These are phyloP conservation scores for Xylaria bambusicola DNA, from an alignment of 495 filamentous ascomycete genomes.

Conservation along the genomic window DNA sequence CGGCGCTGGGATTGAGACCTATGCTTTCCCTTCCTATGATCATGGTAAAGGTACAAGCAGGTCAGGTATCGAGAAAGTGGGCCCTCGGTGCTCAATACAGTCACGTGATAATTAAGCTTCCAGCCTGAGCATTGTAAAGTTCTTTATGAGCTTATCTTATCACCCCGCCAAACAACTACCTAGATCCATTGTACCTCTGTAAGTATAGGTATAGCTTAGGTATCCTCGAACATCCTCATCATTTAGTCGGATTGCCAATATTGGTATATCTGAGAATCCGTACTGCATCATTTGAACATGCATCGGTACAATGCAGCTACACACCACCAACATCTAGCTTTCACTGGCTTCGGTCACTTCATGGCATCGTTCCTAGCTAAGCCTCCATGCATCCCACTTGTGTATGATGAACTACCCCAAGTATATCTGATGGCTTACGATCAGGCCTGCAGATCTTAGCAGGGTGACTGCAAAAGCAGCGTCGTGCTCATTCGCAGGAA, in stretches of 20 bases:
- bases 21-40: neutral
- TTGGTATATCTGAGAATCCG: no score
- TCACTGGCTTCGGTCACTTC: neutral
- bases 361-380: neutral
- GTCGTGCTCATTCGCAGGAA: neutral
- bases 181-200: no score
- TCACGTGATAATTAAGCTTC: constrained; percentile 9
- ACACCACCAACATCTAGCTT: no score
- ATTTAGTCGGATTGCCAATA: no score
- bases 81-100: neutral
- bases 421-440: neutral
- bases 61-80: constrained; percentile 13
- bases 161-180: neutral
- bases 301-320: no score
- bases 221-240: no score
- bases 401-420: no score
- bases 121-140: no score
- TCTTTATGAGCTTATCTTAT: constrained; percentile 11
- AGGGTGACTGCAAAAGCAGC: constrained; percentile 1
- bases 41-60: neutral
- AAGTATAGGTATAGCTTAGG: no score
- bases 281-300: no score
- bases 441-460: neutral
- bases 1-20: neutral
- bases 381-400: no score